Conservation (phyloP, 148 eudicot genomes). For the Spergularia marina region DNA sequence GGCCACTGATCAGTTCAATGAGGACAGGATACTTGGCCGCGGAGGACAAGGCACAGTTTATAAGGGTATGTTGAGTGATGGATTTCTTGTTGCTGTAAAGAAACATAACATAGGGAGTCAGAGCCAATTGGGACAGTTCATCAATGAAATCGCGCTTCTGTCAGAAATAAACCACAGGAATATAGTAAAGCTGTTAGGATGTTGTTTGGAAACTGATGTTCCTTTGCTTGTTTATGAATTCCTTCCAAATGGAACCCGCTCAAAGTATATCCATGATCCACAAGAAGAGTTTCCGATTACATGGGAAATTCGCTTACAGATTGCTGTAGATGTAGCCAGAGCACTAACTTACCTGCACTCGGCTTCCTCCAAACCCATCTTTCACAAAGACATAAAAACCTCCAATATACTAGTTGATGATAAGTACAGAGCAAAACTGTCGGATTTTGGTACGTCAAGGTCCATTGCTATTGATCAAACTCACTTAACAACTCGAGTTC, state of each 20-base stretch:
- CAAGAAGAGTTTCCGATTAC: constrained; percentile 29
- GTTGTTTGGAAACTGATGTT: constrained; percentile 36
- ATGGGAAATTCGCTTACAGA: constrained; percentile 29
- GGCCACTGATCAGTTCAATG: constrained; percentile 30
- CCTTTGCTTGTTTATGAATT: constrained; percentile 32
- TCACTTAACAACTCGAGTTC: constrained; percentile 31
- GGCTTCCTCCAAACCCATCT: constrained; percentile 23
- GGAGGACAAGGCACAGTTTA: constrained; percentile 42
- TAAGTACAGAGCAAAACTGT: constrained; percentile 26
- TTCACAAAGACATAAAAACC: constrained; percentile 31
- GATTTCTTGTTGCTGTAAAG: constrained; percentile 34
- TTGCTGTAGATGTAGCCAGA: constrained; percentile 33
- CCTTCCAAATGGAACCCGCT: constrained; percentile 28
- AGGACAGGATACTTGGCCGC: constrained; percentile 25
- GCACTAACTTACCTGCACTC: constrained; percentile 32
- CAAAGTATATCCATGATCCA: constrained; percentile 18
- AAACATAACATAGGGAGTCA: constrained; percentile 21
- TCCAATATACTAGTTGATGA: constrained; percentile 32
- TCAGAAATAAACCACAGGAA: constrained; percentile 33
- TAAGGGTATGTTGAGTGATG: constrained; percentile 37
- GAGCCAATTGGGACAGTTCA: constrained; percentile 14
- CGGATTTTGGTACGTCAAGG: constrained; percentile 34
- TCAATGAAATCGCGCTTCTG: constrained; percentile 31
- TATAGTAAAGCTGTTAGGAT: constrained; percentile 27
- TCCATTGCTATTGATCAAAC: constrained; percentile 24